Base-by-base conservation (phyloP, 768 basidiomycete genomes). In the Flagelloscypha sp. region DNA sequence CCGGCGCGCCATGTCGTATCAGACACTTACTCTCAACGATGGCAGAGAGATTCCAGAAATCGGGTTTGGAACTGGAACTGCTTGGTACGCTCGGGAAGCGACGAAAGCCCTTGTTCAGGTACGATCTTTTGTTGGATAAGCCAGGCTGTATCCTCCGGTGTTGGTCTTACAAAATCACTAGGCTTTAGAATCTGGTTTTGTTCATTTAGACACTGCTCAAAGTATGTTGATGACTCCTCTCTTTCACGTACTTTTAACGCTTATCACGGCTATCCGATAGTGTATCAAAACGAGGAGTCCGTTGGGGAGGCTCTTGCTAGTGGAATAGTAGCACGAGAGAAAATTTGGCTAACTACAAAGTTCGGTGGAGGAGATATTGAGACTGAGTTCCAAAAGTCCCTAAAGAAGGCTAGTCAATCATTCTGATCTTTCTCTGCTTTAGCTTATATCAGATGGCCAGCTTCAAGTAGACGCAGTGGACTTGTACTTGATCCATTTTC, bases 401-500 rank as follows among this genome's bases (percentile, higher is more conserved):
- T 84, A 35, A 40, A 51, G 8, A 68, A 72, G 49, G 79, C 76
- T 24, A 10, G 60, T 40, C 20, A 7, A 7, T 11, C 3, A 7
- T n/a, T 11, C 19, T 27, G 10, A 18, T 24, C n/a, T 32, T 13
- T 11, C 16, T 25, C 13, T 22, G 19, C n/a, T 37, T 8, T 15
- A 18, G 9, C 31, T 27, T 18, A 27, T 15, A n/a, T n/a, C n/a
- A n/a, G n/a, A n/a, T n/a, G n/a, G n/a, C 30, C 29, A 41, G 71
- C 0, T 44, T 84, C 10, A 58, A 66, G 34, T 66, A 73, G 23
- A n/a, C n/a, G n/a, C n/a, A n/a, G 59, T 86, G 4, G 80, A 86
- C 48, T 54, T 86, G 7, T 86, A 85, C 56, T 71, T 86, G 27
- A 72, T 85, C 24, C 83, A 86, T 45, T 27, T 27, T 3, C 78